Conservation (phyloP, 371 early-diverging fungal genomes). For the Rhizopus arrhizus region DNA sequence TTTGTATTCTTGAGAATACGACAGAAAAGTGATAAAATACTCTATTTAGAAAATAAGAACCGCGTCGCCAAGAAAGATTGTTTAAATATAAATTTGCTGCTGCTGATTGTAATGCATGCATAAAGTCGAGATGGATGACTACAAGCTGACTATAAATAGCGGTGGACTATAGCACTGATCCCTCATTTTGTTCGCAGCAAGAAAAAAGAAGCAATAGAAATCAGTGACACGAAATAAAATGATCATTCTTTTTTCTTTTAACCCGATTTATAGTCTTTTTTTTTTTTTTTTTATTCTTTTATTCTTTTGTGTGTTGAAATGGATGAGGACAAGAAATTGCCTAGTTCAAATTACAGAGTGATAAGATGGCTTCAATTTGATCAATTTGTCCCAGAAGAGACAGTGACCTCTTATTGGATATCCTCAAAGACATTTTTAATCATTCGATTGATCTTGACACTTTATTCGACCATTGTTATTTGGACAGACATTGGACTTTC, state of each 20-base stretch:
- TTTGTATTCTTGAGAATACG: no score
- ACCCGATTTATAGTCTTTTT: background rate
- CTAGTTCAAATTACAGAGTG: conserved; percentile 30
- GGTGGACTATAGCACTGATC: no score
- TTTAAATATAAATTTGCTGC: no score
- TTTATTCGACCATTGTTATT: conserved; percentile 49
- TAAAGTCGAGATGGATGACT: no score
- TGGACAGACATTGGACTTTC: conserved; percentile 43
- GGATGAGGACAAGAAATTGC: conserved; percentile 27
- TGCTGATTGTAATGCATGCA: no score
- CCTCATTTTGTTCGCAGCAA: no score
- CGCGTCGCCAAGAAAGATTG: no score
- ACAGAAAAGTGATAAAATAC: no score
- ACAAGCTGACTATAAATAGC: no score
- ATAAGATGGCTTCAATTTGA: conserved; percentile 53
- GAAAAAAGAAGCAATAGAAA: conserved; percentile 2
- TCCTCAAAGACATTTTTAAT: conserved; percentile 43
- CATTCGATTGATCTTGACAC: conserved; percentile 40
- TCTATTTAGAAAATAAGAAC: no score
- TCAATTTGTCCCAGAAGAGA: conserved; percentile 55
- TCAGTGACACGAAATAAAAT: background rate
- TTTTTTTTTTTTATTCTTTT: conserved; percentile 1
- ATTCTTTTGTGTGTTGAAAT: conserved; percentile 1
- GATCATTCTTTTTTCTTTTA: background rate
- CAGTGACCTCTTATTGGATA: conserved; percentile 58